Evolutionary conservation across 768 basidiomycete genomes (phyloP).

Genomic region (Rhodotorula kratochvilovae): DNA sequence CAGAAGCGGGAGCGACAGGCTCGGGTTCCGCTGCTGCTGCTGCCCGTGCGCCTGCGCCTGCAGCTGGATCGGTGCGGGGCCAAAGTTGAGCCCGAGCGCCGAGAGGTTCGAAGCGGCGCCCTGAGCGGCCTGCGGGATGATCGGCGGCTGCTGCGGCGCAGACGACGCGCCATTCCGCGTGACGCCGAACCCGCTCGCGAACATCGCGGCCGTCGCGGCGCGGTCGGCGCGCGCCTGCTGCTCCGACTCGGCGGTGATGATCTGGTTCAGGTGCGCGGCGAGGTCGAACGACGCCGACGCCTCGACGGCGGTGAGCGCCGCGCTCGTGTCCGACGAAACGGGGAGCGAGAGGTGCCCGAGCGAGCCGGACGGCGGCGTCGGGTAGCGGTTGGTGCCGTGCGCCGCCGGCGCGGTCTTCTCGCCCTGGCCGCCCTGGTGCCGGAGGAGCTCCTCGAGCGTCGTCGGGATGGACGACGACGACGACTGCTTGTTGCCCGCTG

Average conservation of each 20-base stretch:
- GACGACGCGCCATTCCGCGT: not conserved
- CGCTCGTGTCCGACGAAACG: not conserved
- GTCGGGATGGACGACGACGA: not conserved
- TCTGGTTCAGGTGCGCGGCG: conserved; percentile 4
- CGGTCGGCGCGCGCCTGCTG: conserved; percentile 27
- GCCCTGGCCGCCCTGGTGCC: not conserved
- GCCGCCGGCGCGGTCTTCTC: no score
- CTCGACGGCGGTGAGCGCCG: not conserved
- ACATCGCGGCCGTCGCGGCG: conserved; percentile 28
- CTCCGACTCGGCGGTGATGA: conserved; percentile 4
- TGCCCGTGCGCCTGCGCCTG: not conserved
- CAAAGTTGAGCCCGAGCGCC: conserved; percentile 22
- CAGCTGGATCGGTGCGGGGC: not conserved
- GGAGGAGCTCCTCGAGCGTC: conserved; percentile 18
- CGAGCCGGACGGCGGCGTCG: conserved; percentile 24
- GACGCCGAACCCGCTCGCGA: conserved; percentile 23
- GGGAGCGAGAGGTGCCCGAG: not conserved
- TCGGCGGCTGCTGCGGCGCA: no score
- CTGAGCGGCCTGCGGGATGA: not conserved
- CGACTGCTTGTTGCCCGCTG: not conserved
- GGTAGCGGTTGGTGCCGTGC: conserved; percentile 7
- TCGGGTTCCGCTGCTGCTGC: not conserved
- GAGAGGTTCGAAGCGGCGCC: not conserved
- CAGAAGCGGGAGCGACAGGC: not conserved
- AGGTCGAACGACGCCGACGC: conserved; percentile 12